Conservation (phyloP, 2,329 filamentous ascomycete species). For the Teratosphaeria gauchensis region DNA sequence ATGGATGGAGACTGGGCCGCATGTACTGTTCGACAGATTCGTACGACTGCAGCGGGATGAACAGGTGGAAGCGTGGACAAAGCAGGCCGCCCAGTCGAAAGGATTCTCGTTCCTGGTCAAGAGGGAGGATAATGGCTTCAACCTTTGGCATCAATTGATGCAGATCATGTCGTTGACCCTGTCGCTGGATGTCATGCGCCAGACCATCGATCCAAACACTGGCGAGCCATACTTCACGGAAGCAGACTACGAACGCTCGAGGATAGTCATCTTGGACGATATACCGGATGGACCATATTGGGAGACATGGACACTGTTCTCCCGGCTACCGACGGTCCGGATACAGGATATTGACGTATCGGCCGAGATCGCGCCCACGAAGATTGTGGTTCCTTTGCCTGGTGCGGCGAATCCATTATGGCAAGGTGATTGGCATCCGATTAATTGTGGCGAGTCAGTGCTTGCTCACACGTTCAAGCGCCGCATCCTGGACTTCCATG, state of each 20-base stretch:
- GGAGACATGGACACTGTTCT: conserved; percentile 3
- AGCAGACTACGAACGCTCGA: neutral
- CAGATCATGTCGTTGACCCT: conserved; percentile 7
- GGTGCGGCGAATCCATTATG: conserved; percentile 6
- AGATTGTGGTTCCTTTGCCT: conserved; percentile 4
- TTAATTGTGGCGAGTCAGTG: conserved; percentile 4
- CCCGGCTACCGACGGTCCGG: conserved; percentile 2
- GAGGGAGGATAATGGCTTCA: conserved; percentile 3
- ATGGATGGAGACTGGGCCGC: conserved; percentile 6
- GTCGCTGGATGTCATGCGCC: conserved; percentile 4
- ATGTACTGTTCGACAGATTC: conserved; percentile 1
- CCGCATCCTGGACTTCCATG: conserved; percentile 4
- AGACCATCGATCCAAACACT: conserved; percentile 1
- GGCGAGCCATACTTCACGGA: conserved; percentile 4
- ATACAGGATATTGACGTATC: conserved; percentile 1
- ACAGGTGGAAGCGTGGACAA: neutral
- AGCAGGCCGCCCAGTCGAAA: neutral
- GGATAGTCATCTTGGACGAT: conserved; percentile 3
- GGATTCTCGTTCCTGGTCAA: conserved; percentile 2
- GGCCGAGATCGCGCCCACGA: neutral
- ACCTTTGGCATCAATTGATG: conserved; percentile 7
- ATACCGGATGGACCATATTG: conserved; percentile 3
- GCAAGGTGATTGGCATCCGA: conserved; percentile 3
- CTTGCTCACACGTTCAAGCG: conserved; percentile 1
- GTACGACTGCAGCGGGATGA: neutral